Base-by-base conservation (phyloP, 2,329 filamentous ascomycete species). In the Monascus ruber region DNA sequence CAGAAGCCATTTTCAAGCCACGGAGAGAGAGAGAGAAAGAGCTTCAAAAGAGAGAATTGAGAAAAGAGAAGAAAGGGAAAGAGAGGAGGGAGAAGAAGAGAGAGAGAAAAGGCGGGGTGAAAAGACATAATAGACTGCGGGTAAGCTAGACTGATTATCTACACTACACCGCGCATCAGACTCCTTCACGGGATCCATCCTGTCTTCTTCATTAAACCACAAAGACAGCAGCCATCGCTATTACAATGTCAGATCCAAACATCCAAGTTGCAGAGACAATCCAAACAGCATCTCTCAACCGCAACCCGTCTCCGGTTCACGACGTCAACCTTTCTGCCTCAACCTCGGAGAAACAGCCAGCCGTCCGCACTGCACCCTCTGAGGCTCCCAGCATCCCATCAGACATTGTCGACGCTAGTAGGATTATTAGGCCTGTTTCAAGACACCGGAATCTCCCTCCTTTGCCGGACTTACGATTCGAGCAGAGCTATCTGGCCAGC, bases 401-500 rank as follows among this genome's bases (percentile, higher is more conserved):
- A 40, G 65, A 70, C 38, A 61, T 77, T 33, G 57, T 69, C 32
- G 56, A 65, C 38, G 54, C 52, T 9, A 54, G 47, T 34, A 57
- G 54, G 5, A 56, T 58, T 27, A 50, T 66, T 37, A 58, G 54
- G 27, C 58, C 62, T 3, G 41, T 57, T 4, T 49, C 57, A 8
- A 59, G 65, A 10, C 59, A 60, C 9, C 53, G 60, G 27, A 59
- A 56, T n/a, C 74, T 95, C 55, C 87, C 88, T 35, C 77, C 77
- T 3, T 59, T 83, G 35, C 79, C 79, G 4, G 91, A 98, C 66
- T 70, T 98, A 49, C 78, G 91, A 33, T 96, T 96, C 65, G 91
- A 98, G 68, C 91, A 98, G 73, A 95, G 88, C 71, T 98, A 98
- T 63, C 74, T 98, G 40, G 82, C 84, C 52, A 94, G 87, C 65